Base-by-base conservation (phyloP, 371 early-diverging fungal species). In the Mortierella sp. region DNA sequence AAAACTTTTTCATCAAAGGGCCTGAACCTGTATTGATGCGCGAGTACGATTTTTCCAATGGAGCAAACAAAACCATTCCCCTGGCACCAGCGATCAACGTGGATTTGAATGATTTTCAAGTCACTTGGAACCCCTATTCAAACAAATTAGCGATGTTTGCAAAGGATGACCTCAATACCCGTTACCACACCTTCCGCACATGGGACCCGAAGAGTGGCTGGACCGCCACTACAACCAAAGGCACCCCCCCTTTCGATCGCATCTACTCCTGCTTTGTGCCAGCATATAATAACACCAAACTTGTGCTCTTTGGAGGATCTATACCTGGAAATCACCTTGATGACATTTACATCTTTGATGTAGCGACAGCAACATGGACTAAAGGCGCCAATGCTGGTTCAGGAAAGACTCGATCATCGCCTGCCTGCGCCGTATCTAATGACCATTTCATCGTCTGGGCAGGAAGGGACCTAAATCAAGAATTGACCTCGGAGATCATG, bases 401-500 rank as follows among this genome's bases (percentile, higher is more conserved):
- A 7, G 29, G 19, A 2, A 46, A 25, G 0, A 67, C 58, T 4
- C 72, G 72, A 2, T 6, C 21, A 9, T 16, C 18, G 11, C 26
- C 43, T 4, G 44, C 61, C 58, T 72, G 72, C 26, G 72, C 72
- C 5, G 50, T 61, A 12, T 26, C 67, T 15, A 44, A 51, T 3
- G 67, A 72, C 60, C 56, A 52, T 1, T 62, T 72, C 18, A 47
- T 72, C 11, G 28, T 57, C 45, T 66, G 72, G 72, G 72, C 67
- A 2, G 72, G 72, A 29, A 15, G 9, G 7, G 14, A 4, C 18
- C 0, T 28, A 5, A 19, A 21, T 1, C 7, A 5, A 19, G 18
- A 52, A 6, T 3, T 37, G 9, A 5, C 37, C 9, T 37, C 37
- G 23, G 61, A 61, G 19, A 15, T 61, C 19, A 55, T 45, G 0